A percentile compares a stretch with the other conserved stretches of the same genome.
phyloP scores from a whole-genome alignment of 2,329 filamentous ascomycete genomes.

The Coniochaeta hoffmannii region DNA sequence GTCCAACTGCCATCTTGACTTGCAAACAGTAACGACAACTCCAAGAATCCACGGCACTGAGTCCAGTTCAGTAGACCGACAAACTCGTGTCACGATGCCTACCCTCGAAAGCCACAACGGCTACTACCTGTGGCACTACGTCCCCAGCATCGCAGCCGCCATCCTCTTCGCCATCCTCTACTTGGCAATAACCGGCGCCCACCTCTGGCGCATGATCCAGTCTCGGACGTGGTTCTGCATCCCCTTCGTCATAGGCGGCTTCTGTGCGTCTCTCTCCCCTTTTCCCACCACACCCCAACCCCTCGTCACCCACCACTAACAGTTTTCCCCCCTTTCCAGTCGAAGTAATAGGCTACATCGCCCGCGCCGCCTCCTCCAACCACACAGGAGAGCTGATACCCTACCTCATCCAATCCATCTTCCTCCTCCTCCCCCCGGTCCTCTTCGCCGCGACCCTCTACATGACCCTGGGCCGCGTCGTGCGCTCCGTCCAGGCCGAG shows the following conservation, averaged over 20 bases:
- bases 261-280: slow-evolving; percentile 29
- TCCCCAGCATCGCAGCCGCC: slow-evolving; percentile 34
- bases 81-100: neutral
- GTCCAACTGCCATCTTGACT: too few relatives aligned
- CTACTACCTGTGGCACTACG: slow-evolving; percentile 28
- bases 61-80: neutral
- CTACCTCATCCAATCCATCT: slow-evolving; percentile 33
- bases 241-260: slow-evolving; percentile 37
- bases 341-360: slow-evolving; percentile 33
- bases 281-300: neutral
- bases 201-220: slow-evolving; percentile 33
- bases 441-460: slow-evolving; percentile 43
- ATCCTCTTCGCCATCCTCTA: slow-evolving; percentile 37
- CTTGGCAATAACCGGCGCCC: slow-evolving; percentile 24
- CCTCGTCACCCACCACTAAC: slow-evolving; percentile 8
- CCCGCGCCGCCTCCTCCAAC: slow-evolving; percentile 20
- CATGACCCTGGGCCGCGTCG: slow-evolving; percentile 39
- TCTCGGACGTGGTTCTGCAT: slow-evolving; percentile 43
- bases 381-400: slow-evolving; percentile 23
- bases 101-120: slow-evolving; percentile 6
- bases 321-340: slow-evolving; percentile 24
- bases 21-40: neutral
- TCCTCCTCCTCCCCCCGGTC: slow-evolving; percentile 38
- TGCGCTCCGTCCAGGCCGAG: slow-evolving; percentile 26
- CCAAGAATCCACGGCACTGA: neutral